Evolutionary conservation across 2,329 filamentous ascomycete genomes (phyloP).

Genomic region (Calonectria ilicicola): DNA sequence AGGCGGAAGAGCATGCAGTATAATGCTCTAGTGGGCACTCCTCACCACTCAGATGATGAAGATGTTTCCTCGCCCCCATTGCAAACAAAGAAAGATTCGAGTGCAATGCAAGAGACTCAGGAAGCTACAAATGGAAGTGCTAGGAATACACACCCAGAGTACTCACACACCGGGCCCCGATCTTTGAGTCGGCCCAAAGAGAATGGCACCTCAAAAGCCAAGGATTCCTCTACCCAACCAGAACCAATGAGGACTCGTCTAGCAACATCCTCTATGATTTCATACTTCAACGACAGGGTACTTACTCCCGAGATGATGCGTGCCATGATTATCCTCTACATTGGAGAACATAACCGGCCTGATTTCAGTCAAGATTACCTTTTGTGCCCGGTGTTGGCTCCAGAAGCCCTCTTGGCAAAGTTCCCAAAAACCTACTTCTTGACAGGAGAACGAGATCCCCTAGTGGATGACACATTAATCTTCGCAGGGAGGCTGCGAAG

Average conservation of each 20-base stretch:
- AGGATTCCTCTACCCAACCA: constrained; percentile 62
- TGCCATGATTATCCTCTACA: constrained; percentile 98
- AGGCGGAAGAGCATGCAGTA: constrained; percentile 91
- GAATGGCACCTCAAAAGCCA: constrained; percentile 27
- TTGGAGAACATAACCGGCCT: constrained; percentile 91
- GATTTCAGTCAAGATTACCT: constrained; percentile 94
- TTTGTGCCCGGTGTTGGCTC: constrained; percentile 89
- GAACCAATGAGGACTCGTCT: constrained; percentile 83
- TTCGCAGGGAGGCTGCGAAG: constrained; percentile 91
- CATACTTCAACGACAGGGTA: constrained; percentile 96
- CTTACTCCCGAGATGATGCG: constrained; percentile 98
- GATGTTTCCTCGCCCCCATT: constrained; percentile 53
- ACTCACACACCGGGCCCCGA: constrained; percentile 60
- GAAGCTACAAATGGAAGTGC: constrained; percentile 28
- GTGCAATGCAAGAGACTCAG: constrained; percentile 21
- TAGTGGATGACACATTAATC: constrained; percentile 97
- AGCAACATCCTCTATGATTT: constrained; percentile 96
- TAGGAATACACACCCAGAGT: constrained; percentile 60
- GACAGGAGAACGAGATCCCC: constrained; percentile 92
- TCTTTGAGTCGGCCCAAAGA: constrained; percentile 39
- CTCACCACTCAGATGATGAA: constrained; percentile 83
- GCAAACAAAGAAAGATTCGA: constrained; percentile 13
- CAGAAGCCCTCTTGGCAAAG: constrained; percentile 82
- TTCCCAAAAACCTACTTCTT: constrained; percentile 96
- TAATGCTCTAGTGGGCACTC: constrained; percentile 84